Base-by-base conservation (phyloP, 495 filamentous ascomycete genomes). In the Daldinia loculata region DNA sequence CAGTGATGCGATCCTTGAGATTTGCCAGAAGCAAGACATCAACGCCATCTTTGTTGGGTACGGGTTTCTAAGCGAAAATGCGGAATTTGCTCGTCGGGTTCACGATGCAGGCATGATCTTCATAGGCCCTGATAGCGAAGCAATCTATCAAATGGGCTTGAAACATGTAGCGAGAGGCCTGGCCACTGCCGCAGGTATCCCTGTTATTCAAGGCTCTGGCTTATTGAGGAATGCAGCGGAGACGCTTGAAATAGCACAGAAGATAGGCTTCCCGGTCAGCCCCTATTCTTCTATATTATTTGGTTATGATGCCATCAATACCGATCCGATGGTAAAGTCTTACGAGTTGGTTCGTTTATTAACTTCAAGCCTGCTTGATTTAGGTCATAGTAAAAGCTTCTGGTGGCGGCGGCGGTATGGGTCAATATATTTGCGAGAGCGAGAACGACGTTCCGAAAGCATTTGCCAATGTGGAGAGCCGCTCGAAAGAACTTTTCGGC, bases 41-140 rank as follows among this genome's bases (percentile, higher is more conserved):
- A 52, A 75, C 4, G 75, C 69, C 27, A 62, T 78, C 22, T 72
- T 73, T n/a, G 70, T 74, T 6, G 75, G 75, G n/a, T 77, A 76
- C 36, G 75, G 77, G 6, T 89, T 89, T 59, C 74, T 90, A 24
- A 85, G 81, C 3, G 88, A 90, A 52, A 89, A 89, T 77, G 81
- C 80, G 3, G 81, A 84, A 32, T 89, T 90, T 70, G 87, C 88
- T 0, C 63, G 77, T 52, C 66, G 77, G 0, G 82, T 86, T 7
- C 65, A 74, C 9, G 68, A 76, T 22, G 84, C 84, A n/a, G 87
- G 85, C 0, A 75, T 89, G 64, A 79, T 77, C 0, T 89, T 86
- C 70, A 81, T 84, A 11, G 88, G 88, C 0, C 88, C 88, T 12
- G 78, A 76, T 30, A 78, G 86, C 4, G 81, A 86, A 38, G 76